Evolutionary conservation across 331 rosid species (phyloP).

Genomic region (Acacia pycnantha): DNA sequence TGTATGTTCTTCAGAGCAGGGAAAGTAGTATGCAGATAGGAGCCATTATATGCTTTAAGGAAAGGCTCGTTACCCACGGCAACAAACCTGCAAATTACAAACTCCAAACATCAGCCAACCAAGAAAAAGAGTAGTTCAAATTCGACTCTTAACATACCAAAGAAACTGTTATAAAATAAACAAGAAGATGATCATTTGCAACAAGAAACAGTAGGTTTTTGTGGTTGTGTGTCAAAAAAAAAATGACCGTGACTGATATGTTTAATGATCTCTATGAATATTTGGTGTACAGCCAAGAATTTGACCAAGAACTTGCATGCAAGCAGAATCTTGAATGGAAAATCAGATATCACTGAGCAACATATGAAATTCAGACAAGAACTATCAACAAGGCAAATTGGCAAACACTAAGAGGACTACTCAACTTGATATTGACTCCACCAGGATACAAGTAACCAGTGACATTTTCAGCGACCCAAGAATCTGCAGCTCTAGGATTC

Average conservation of each 20-base stretch:
- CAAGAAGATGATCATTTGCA: neutral
- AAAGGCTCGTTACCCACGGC: slow-evolving; percentile 96
- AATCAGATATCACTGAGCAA: neutral
- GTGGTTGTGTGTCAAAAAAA: too few species aligned
- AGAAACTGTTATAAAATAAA: neutral
- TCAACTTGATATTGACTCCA: slow-evolving; percentile 84
- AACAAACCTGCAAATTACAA: slow-evolving; percentile 61
- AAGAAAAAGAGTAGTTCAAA: neutral
- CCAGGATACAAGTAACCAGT: slow-evolving; percentile 58
- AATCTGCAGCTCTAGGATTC: slow-evolving; percentile 53
- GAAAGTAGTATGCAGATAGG: slow-evolving; percentile 52
- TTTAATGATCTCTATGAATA: neutral
- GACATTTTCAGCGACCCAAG: slow-evolving; percentile 78
- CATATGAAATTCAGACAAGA: neutral
- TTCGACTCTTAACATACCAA: neutral
- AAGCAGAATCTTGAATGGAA: neutral
- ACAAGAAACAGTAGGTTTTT: too few species aligned
- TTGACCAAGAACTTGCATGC: slow-evolving; percentile 28
- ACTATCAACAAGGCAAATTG: neutral
- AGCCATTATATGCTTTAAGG: slow-evolving; percentile 71
- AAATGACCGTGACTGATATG: neutral
- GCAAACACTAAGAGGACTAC: slow-evolving; percentile 22
- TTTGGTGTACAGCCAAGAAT: slow-evolving; percentile 6
- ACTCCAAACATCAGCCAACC: slow-evolving; percentile 1
- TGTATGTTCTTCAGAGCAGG: slow-evolving; percentile 87